Base-by-base conservation (phyloP, 768 basidiomycete genomes). In the Candolleomyces eurysporus region DNA sequence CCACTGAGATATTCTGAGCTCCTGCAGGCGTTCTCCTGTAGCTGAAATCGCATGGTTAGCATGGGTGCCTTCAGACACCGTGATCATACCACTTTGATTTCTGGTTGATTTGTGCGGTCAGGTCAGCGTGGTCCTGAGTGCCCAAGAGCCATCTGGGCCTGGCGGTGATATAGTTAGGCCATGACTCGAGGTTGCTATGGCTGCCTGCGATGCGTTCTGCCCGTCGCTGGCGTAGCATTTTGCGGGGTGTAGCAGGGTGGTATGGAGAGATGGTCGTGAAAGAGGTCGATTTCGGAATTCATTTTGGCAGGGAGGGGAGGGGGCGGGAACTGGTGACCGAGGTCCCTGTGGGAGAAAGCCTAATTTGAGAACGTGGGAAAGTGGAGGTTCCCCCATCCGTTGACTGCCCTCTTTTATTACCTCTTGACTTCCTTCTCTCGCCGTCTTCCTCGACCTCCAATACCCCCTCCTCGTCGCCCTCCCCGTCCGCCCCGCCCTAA, bases 401-500 rank as follows among this genome's bases (percentile, higher is more conserved):
- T 53, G 14, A 31, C 52, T 31, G 50, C 50, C 36, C 36, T 21
- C 52, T 56, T 56, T 56, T 56, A 56, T 56, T 39, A 56, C 39
- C 54, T 56, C 54, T 43, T 56, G 39, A 42, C 54, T 56, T 56
- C 54, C 54, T 19, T 39, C 45, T 49, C 52, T 56, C 57, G 60
- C 53, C 60, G 60, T 59, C 52, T 40, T 60, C 61, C 40, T 57
- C 59, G 50, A 54, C 55, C 56, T 58, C 50, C 54, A 62, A 53
- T 22, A 32, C 31, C 49, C 36, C 21, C 22, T 55, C 51, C 40
- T 40, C 43, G 59, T 57, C 55, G 55, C 39, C 39, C 53, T 19
- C 31, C 55, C 26, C 59, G 56, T 48, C 43, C 49, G 43, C 60
- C n/a, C 36, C 48, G 30, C 22, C 31, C 42, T 48, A 32, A 42